Percentiles rank a stretch among this genome's conserved stretches.
Conservation (phyloP, 2,329 filamentous ascomycete species). For the Dactylellina leptospora region DNA sequence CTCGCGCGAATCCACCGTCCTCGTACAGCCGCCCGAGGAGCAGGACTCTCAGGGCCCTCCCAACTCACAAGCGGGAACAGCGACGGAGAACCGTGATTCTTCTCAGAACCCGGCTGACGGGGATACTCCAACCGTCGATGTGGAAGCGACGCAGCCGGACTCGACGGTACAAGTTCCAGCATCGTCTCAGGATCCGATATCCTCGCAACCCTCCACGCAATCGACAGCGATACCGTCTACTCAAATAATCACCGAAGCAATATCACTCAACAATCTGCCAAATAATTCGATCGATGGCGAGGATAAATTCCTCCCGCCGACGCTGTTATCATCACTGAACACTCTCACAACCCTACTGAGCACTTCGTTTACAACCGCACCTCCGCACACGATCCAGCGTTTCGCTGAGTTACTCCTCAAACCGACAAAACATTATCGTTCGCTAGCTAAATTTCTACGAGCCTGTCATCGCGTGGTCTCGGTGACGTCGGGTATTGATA, state of each 20-base stretch:
- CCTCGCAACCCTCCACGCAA: slow-evolving; percentile 18
- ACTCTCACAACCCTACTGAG: slow-evolving; percentile 66
- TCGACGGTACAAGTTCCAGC: slow-evolving; percentile 12
- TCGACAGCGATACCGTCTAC: slow-evolving; percentile 44
- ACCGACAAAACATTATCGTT: slow-evolving; percentile 81
- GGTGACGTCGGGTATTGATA: slow-evolving; percentile 81
- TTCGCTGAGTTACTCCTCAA: slow-evolving; percentile 83
- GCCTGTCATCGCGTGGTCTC: slow-evolving; percentile 89
- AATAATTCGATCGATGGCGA: not conserved
- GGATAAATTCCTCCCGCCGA: slow-evolving; percentile 56
- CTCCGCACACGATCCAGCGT: slow-evolving; percentile 92
- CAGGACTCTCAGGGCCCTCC: slow-evolving; percentile 22
- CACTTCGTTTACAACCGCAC: slow-evolving; percentile 74
- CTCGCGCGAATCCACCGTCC: slow-evolving; percentile 41
- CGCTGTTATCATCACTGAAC: slow-evolving; percentile 58
- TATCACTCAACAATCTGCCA: not conserved
- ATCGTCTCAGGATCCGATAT: slow-evolving; percentile 10
- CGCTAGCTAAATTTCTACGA: slow-evolving; percentile 83
- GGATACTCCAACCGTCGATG: slow-evolving; percentile 24
- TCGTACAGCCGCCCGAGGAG: slow-evolving; percentile 43
- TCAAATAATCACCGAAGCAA: slow-evolving; percentile 23
- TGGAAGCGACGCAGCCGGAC: slow-evolving; percentile 41
- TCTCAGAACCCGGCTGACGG: slow-evolving; percentile 10
- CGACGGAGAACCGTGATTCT: slow-evolving; percentile 23
- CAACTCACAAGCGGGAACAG: slow-evolving; percentile 6